Conservation (phyloP, 352 stramenopile species). For the Saprolegnia diclina region DNA sequence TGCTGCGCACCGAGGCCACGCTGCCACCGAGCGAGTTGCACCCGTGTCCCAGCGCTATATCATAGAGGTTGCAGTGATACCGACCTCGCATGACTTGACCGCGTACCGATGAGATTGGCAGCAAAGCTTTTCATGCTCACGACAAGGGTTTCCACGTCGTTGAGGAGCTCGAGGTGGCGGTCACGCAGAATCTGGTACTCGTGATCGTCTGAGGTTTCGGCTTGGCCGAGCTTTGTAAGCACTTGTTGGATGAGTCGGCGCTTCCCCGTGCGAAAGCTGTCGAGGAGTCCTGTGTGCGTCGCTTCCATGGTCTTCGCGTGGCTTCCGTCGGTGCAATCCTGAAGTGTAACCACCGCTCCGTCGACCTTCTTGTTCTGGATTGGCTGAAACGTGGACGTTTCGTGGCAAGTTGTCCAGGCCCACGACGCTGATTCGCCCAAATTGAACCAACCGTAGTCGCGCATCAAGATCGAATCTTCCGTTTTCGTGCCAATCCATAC, state of each 20-base stretch:
- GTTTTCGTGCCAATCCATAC: no score
- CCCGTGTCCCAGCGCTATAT: slow-evolving; percentile 16
- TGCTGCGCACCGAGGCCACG: slow-evolving; percentile 9
- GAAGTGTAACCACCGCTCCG: not conserved
- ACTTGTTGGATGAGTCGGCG: slow-evolving; percentile 44
- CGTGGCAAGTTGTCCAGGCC: no score
- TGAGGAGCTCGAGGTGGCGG: slow-evolving; percentile 34
- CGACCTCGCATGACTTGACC: not conserved
- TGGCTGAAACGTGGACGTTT: not conserved
- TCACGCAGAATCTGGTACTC: slow-evolving; percentile 37
- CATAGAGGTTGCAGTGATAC: not conserved
- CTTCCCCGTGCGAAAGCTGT: slow-evolving; percentile 41
- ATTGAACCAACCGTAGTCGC: not conserved
- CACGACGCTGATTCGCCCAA: not conserved
- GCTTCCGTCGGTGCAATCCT: not conserved
- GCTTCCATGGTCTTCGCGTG: not conserved
- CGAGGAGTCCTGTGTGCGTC: slow-evolving; percentile 23
- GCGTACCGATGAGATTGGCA: slow-evolving; percentile 34
- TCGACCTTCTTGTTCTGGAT: no score
- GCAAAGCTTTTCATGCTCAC: slow-evolving; percentile 42
- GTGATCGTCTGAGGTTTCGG: slow-evolving; percentile 36
- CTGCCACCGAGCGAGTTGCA: slow-evolving; percentile 6
- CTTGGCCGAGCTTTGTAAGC: slow-evolving; percentile 40
- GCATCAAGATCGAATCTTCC: no score
- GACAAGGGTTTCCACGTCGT: slow-evolving; percentile 30